Evolutionary conservation across 2,329 filamentous ascomycete species (phyloP).

Genomic region (Fusarium sp.): DNA sequence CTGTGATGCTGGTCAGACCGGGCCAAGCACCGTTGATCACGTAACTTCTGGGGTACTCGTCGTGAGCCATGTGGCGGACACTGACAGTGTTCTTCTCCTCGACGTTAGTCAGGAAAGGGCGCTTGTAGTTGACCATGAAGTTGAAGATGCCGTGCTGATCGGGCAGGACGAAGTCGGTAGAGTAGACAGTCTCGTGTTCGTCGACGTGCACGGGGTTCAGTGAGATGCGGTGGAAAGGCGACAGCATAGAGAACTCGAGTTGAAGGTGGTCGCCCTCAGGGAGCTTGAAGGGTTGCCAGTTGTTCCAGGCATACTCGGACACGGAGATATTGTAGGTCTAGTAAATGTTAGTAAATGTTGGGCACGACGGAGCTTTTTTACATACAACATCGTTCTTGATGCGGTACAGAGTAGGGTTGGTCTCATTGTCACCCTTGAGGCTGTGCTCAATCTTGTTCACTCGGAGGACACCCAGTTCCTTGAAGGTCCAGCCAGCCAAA

Average conservation of each 20-base stretch:
- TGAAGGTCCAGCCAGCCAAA: conserved; percentile 94
- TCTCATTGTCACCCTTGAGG: conserved; percentile 66
- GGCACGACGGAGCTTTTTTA: background rate
- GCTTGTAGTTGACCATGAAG: conserved; percentile 97
- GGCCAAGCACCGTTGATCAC: conserved; percentile 93
- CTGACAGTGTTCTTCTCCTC: conserved; percentile 97
- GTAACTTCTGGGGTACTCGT: conserved; percentile 94
- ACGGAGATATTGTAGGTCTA: conserved; percentile 89
- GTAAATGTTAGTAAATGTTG: conserved; percentile 43
- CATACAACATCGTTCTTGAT: conserved; percentile 96
- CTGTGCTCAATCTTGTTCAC: conserved; percentile 88
- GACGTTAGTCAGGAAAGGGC: conserved; percentile 87
- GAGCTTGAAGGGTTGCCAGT: conserved; percentile 80
- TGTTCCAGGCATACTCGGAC: conserved; percentile 84
- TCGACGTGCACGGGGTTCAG: conserved; percentile 72
- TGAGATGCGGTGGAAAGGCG: conserved; percentile 91
- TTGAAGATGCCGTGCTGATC: conserved; percentile 99
- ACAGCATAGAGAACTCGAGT: conserved; percentile 98
- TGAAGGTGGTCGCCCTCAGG: conserved; percentile 81
- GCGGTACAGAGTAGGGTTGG: conserved; percentile 90
- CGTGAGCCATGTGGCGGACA: conserved; percentile 95
- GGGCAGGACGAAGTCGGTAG: conserved; percentile 82
- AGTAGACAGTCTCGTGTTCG: conserved; percentile 78
- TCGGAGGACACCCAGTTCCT: conserved; percentile 90
- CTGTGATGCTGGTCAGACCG: conserved; percentile 90